These are phyloP conservation scores for Pythium biforme DNA, from an alignment of 352 stramenopile species.

Conservation along the genomic window DNA sequence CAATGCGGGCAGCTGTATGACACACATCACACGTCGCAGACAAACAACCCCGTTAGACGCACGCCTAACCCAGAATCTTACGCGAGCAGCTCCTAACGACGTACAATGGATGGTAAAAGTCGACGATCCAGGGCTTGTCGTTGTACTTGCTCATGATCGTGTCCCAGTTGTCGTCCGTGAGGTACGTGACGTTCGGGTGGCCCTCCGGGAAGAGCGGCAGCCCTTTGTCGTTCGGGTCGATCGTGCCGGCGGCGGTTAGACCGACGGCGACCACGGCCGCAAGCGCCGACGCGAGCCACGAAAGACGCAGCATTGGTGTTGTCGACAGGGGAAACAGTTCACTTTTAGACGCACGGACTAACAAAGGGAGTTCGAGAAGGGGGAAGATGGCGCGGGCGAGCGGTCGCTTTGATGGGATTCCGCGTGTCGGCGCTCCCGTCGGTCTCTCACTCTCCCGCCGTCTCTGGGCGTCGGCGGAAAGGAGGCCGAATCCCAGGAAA, in stretches of 20 bases:
- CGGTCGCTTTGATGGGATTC: too few species aligned
- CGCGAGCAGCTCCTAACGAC: too few species aligned
- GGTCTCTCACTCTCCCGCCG: too few species aligned
- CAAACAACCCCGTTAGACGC: too few species aligned
- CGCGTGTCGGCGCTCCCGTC: too few species aligned
- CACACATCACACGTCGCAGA: constrained; percentile 29
- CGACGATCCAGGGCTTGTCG: constrained; percentile 78
- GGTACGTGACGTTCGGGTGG: constrained; percentile 86
- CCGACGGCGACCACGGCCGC: not conserved
- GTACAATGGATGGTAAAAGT: constrained; percentile 89
- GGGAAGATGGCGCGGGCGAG: too few species aligned
- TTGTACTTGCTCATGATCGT: constrained; percentile 57
- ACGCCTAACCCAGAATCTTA: too few species aligned
- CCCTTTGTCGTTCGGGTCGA: constrained; percentile 74
- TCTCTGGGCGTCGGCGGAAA: too few species aligned
- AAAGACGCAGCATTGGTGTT: constrained; percentile 34
- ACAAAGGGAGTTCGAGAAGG: too few species aligned
- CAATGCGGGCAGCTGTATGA: constrained; percentile 82
- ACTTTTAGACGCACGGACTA: too few species aligned
- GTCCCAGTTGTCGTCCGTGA: constrained; percentile 85
- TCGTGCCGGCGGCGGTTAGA: constrained; percentile 22
- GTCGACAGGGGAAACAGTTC: too few species aligned
- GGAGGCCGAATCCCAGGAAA: too few species aligned
- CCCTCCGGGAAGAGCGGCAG: constrained; percentile 73
- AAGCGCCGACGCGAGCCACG: not conserved